phyloP scores from a whole-genome alignment of 1,139 yeast genomes.

The Kodamaea sp. region DNA sequence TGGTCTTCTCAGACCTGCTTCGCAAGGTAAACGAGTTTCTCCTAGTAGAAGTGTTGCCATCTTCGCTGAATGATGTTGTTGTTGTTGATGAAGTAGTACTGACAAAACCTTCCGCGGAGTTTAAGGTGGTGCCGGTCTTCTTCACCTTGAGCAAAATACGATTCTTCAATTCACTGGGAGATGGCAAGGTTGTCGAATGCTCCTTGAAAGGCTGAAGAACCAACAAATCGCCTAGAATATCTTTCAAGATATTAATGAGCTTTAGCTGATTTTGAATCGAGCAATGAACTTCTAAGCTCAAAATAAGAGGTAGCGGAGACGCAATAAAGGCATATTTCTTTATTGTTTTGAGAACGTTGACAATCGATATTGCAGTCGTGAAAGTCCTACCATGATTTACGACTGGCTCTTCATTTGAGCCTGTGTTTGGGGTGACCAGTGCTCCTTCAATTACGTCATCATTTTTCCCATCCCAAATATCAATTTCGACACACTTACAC shows the following conservation, averaged over 20 bases:
- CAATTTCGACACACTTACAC: conserved; percentile 90
- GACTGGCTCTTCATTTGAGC: conserved; percentile 61
- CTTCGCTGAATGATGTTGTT: conserved; percentile 51
- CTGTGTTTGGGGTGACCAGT: conserved; percentile 3
- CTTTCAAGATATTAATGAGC: conserved; percentile 53
- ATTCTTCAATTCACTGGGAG: conserved; percentile 71
- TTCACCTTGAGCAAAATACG: conserved; percentile 78
- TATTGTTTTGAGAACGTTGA: conserved; percentile 69
- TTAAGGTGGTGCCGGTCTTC: conserved; percentile 35
- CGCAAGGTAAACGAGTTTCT: conserved; percentile 23
- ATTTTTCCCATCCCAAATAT: conserved; percentile 83
- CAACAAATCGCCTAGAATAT: conserved; percentile 60
- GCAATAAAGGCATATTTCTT: conserved; percentile 83
- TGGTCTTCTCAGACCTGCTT: conserved; percentile 24
- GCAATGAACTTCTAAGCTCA: conserved; percentile 89
- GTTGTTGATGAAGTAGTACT: conserved; percentile 15
- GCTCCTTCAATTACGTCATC: conserved; percentile 21
- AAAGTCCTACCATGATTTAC: conserved; percentile 89
- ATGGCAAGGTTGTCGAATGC: conserved; percentile 48
- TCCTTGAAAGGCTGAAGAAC: conserved; percentile 43
- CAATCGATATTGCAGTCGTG: conserved; percentile 69
- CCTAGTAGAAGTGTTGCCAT: conserved; percentile 23
- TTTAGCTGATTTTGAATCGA: conserved; percentile 60
- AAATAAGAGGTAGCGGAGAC: conserved; percentile 78
- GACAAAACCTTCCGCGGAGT: not conserved